Percentiles rank a stretch among this genome's conserved stretches.
phyloP scores from a whole-genome alignment of 2,329 filamentous ascomycete species.

The Chaetomium sp. region DNA sequence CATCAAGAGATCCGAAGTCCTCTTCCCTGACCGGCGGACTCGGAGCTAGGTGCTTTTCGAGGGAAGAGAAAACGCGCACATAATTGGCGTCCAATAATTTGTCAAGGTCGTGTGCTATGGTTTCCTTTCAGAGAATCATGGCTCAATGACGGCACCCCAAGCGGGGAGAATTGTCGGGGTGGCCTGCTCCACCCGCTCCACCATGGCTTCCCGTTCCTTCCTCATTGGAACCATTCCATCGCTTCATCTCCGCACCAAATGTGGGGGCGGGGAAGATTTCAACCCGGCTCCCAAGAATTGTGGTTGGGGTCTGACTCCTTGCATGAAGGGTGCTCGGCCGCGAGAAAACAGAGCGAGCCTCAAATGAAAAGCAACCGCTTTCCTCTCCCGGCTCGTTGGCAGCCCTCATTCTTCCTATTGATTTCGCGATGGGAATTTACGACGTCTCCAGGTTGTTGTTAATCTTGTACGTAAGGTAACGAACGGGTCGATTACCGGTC shows the following conservation, averaged over 20 bases:
- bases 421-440: no score
- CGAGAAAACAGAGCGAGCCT: background rate
- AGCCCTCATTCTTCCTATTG: no score
- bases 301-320: background rate
- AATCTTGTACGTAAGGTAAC: no score
- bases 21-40: no score
- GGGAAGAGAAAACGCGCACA: background rate
- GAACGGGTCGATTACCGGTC: no score
- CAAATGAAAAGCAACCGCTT: background rate
- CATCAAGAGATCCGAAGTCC: no score
- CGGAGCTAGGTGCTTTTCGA: no score
- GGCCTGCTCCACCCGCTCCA: background rate
- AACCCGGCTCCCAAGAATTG: background rate
- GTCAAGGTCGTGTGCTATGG: conserved; percentile 5
- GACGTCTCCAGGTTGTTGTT: no score
- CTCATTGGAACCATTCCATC: conserved; percentile 6
- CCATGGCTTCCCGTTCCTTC: background rate
- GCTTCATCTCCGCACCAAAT: conserved; percentile 32
- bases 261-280: conserved; percentile 13
- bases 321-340: background rate
- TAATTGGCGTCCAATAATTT: background rate
- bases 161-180: no score
- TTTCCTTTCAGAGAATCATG: conserved; percentile 14
- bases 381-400: no score
- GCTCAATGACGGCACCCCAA: conserved; percentile 1